These are phyloP conservation scores for Gnomoniopsis smithogilvyi DNA, from an alignment of 2,329 filamentous ascomycete species.

Conservation along the genomic window DNA sequence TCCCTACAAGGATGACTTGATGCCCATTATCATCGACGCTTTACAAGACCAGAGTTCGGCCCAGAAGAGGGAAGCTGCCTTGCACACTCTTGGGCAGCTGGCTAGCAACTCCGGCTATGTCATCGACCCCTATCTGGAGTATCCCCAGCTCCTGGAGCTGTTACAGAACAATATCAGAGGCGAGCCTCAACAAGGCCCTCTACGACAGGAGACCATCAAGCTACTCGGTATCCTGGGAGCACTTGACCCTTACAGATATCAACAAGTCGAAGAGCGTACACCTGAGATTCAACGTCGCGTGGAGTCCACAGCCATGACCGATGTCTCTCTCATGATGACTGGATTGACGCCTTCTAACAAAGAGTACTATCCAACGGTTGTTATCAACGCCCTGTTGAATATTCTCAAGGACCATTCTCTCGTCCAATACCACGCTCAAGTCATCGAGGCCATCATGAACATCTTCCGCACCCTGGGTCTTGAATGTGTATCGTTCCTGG, in stretches of 20 bases:
- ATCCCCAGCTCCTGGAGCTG: conserved; percentile 88
- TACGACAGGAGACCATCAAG: conserved; percentile 94
- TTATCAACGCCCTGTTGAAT: conserved; percentile 91
- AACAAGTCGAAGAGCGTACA: conserved; percentile 86
- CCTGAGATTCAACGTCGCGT: conserved; percentile 72
- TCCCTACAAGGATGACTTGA: conserved; percentile 83
- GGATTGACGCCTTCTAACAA: conserved; percentile 95
- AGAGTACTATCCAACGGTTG: conserved; percentile 97
- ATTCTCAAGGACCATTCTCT: conserved; percentile 90
- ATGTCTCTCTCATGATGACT: conserved; percentile 97
- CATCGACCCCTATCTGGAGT: conserved; percentile 92
- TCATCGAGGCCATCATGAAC: conserved; percentile 97
- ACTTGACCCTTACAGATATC: conserved; percentile 93
- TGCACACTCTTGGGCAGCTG: conserved; percentile 86
- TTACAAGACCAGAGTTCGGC: conserved; percentile 92
- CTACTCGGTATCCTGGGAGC: conserved; percentile 93
- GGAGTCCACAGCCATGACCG: conserved; percentile 69
- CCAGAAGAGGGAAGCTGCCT: conserved; percentile 83
- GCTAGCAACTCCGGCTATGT: conserved; percentile 97
- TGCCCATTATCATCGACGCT: conserved; percentile 92
- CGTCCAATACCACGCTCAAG: conserved; percentile 84
- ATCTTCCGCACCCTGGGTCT: conserved; percentile 96
- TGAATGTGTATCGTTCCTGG: conserved; percentile 93
- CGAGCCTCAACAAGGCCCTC: conserved; percentile 75
- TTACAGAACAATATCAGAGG: conserved; percentile 92